phyloP scores from a whole-genome alignment of 2,329 filamentous ascomycete species.

The Thelonectria olida region DNA sequence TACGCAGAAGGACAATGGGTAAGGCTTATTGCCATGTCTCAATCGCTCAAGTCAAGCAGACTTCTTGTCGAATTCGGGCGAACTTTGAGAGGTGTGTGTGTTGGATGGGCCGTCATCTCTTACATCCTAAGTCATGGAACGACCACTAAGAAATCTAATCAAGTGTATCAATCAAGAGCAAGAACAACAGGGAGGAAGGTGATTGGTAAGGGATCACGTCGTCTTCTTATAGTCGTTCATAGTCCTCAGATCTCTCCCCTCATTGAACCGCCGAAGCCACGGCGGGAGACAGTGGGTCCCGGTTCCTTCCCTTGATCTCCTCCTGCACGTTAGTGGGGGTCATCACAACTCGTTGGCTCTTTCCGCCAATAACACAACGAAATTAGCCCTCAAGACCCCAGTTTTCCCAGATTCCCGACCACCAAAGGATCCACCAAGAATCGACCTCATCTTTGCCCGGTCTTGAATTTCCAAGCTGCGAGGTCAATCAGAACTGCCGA shows the following conservation, averaged over 20 bases:
- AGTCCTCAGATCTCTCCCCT: neutral
- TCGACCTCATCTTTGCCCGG: neutral
- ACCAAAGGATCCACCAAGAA: neutral
- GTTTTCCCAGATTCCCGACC: too few species aligned
- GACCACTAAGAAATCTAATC: too few species aligned
- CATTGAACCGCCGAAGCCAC: neutral
- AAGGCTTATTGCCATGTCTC: too few species aligned
- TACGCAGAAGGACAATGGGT: too few species aligned
- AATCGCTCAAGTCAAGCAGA: too few species aligned
- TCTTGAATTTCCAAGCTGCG: neutral
- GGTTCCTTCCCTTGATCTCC: neutral
- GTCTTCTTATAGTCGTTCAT: neutral
- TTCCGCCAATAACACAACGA: neutral
- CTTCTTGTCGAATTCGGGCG: too few species aligned
- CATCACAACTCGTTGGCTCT: neutral
- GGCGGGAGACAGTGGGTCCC: neutral
- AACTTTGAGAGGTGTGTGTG: too few species aligned
- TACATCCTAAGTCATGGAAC: too few species aligned
- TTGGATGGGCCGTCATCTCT: too few species aligned
- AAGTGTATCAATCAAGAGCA: neutral
- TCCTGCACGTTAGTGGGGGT: neutral
- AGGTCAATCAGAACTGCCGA: too few species aligned
- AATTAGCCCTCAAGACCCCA: too few species aligned
- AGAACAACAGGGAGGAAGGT: neutral
- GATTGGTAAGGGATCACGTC: neutral